Base-by-base conservation (phyloP, 495 filamentous ascomycete species). In the Penicillium canescens region DNA sequence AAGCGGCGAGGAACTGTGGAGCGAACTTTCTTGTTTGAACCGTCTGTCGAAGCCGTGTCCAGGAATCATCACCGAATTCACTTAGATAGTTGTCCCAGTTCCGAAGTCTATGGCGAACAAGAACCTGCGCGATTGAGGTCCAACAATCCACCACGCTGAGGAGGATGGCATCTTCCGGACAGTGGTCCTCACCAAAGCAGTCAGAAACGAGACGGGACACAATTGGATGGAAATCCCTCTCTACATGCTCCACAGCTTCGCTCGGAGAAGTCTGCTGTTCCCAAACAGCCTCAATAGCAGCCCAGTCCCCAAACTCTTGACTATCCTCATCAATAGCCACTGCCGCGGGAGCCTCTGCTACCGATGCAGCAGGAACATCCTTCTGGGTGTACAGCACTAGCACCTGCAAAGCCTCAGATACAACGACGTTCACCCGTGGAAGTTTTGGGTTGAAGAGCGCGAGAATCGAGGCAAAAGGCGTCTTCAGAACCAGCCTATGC, bases 281-380 rank as follows among this genome's bases (percentile, higher is more conserved):
- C 18, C 76, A 73, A 26, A 78, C 61, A 37, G 80, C 78, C 41
- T 80, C 79, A 38, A 86, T 73, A 34, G 71, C 86, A 37, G 75
- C 66, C 76, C 80, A 88, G 56, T 89, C 87, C 24, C 86, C 87
- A 63, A 85, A 90, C 39, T 90, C 87, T 63, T 90, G 87, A 53
- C 86, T 90, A 39, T 90, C 87, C 44, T 89, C 87, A 46, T 81
- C 78, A 0, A 44, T 38, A 36, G 51, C 24, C 10, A 62, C 54
- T 40, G 50, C 28, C 24, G 34, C 40, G 21, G 33, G 23, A 46
- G 51, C 44, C 21, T 31, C 42, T 6, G 54, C 16, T 34, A 36
- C 33, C 14, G 52, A 23, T 53, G 50, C 5, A 33, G 62, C 57
- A 42, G 54, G 18, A 40, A 34, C 34, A 37, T 76, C 71, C 56